Percentiles rank a stretch among this genome's conserved stretches.
phyloP scores from a whole-genome alignment of 345 rosid species.

The Corchorus olitorius region DNA sequence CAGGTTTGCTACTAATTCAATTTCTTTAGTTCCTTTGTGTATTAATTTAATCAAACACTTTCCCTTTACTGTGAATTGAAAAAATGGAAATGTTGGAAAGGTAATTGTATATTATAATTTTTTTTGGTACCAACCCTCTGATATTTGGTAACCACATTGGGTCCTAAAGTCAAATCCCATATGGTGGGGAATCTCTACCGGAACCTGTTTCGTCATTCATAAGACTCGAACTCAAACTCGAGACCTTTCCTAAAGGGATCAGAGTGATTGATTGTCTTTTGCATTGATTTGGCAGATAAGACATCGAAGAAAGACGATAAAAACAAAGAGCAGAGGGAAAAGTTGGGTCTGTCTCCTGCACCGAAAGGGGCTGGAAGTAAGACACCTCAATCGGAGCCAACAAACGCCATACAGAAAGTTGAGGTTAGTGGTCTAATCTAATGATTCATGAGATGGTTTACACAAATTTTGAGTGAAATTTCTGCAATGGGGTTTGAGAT shows the following conservation, averaged over 20 bases:
- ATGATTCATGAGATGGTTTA: neutral
- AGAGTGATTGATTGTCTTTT: neutral
- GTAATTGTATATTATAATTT: too few species aligned
- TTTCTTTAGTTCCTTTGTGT: neutral
- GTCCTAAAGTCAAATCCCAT: too few species aligned
- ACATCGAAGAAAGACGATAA: slow-evolving; percentile 49
- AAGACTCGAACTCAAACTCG: too few species aligned
- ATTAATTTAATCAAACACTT: neutral
- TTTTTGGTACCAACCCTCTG: too few species aligned
- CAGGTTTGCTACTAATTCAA: slow-evolving; percentile 45
- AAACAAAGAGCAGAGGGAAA: slow-evolving; percentile 61
- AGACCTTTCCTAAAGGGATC: too few species aligned
- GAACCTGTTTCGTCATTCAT: too few species aligned
- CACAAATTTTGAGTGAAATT: neutral
- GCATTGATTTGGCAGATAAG: slow-evolving; percentile 39
- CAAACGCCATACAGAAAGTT: slow-evolving; percentile 69
- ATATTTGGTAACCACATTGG: too few species aligned
- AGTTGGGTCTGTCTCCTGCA: slow-evolving; percentile 54
- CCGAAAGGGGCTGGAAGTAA: slow-evolving; percentile 49
- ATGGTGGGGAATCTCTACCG: too few species aligned
- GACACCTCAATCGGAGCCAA: slow-evolving; percentile 51
- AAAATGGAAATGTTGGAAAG: neutral
- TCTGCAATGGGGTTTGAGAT: neutral
- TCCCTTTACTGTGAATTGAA: slow-evolving; percentile 4
- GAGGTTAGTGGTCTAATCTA: slow-evolving; percentile 49